phyloP scores from a whole-genome alignment of 208 protist genomes.

The Endotrypanum monterogeii region DNA sequence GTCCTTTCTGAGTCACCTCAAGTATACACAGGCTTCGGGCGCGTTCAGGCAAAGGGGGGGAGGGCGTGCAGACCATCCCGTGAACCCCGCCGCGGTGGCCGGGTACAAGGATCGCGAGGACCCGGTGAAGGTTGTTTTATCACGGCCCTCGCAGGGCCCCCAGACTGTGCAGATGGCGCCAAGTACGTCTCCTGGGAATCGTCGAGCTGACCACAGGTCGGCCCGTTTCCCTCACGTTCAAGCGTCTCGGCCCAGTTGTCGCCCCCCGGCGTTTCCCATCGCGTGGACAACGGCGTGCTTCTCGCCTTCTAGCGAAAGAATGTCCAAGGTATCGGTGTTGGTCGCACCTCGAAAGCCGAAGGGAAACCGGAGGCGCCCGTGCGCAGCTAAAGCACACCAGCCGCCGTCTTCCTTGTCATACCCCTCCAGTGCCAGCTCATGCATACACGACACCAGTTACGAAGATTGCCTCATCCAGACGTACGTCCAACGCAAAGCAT shows the following conservation, averaged over 20 bases:
- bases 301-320: neutral
- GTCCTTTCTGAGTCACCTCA: slow-evolving; percentile 13
- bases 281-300: neutral
- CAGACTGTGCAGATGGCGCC: neutral
- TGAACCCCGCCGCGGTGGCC: neutral
- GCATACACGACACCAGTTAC: neutral
- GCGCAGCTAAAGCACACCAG: neutral
- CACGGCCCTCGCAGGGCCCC: neutral
- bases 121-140: neutral
- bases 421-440: neutral
- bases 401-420: neutral
- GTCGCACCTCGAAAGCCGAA: neutral
- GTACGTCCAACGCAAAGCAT: slow-evolving; percentile 27
- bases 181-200: neutral
- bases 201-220: neutral
- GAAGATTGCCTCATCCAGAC: slow-evolving; percentile 4
- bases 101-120: neutral
- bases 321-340: neutral
- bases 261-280: neutral
- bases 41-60: neutral
- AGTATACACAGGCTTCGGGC: slow-evolving; percentile 1
- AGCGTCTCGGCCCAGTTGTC: neutral
- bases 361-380: neutral
- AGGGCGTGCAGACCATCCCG: neutral
- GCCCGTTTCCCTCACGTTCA: neutral